Evolutionary conservation across 176 grass and related monocot species (phyloP), one percentile per base, ranked within the genome.

Genomic region (Luzula sylvatica): DNA sequence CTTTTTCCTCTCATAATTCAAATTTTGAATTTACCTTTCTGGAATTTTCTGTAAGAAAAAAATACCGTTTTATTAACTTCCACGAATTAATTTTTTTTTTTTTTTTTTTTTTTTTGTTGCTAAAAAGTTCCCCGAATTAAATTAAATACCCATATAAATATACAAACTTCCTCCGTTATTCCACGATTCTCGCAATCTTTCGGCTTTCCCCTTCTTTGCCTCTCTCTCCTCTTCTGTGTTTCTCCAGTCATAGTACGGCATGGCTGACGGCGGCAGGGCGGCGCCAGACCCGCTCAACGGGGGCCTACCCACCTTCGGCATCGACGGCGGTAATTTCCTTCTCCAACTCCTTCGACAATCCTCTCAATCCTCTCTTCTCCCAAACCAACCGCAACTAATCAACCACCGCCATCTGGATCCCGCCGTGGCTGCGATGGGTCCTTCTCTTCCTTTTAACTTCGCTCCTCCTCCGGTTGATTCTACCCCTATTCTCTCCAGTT

Each of bases 221-320:
- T 20, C 16, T 26, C 41, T 29, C 58, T 29, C 1, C 2, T 5
- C 8, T 17, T 35, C 5, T 4, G 3, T 32, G 29, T 4, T 32
- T 32, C 29, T 25, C 20, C 41, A 29, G 39, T 28, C 19, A 23
- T 8, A 29, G 12, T 21, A 44, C 46, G 26, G 1, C 24, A 49
- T 64, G 60, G 60, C 60, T 4, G 60, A 64, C 26, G 60, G 60
- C 60, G 60, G 60, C 60, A 24, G 25, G 21, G 15, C 43, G 14
- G 41, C 60, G 43, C 39, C 26, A 20, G 60, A 49, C 47, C 42
- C 57, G 1, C 1, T 64, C 60, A 26, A 24, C 24, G 44, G 39
- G 3, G 38, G 12, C 40, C 27, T 8, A 0, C 22, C 16, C 0
- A 66, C 9, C 8, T 45, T 61, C 12, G 42, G 39, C 26, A 26